Base-by-base conservation (phyloP, 805 yeast genomes). In the Barnettozyma botsteinii region DNA sequence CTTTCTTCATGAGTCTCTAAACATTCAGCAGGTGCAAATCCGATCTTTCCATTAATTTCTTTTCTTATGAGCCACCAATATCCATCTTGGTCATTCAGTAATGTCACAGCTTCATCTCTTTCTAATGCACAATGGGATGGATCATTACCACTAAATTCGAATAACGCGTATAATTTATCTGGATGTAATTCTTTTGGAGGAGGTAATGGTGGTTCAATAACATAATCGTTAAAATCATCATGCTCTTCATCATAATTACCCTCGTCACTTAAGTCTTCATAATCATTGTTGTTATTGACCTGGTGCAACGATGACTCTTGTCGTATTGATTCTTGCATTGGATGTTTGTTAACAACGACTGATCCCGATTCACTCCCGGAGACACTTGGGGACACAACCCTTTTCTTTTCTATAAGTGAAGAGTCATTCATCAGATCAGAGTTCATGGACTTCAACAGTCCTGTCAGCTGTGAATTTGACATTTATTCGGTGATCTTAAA, bases 21-120 rank as follows among this genome's bases (percentile, higher is more conserved):
- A 42, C 93, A 78, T 59, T 93, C 98, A 1, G 97, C 98, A 1
- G 98, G 98, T 2, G 94, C 94, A 66, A 89, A 93, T 1, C 98
- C 98, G 38, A 91, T 79, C 49, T 79, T 73, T 3, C 80, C 80
- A 56, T 79, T 84, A 33, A 57, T 61, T 31, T 68, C 67, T 45
- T 70, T 58, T 52, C 73, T 60, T 50, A 93, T 91, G 10, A 91
- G 67, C 98, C 98, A 93, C 98, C 98, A 93, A 63, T 93, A 93
- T 45, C 85, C 75, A 62, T 93, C 96, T 35, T 84, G 80, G 56
- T 93, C 98, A 56, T 87, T 88, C 26, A 93, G 64, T 15, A 93
- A 64, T 32, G 75, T 67, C 47, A 94, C 91, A 2, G 94, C 80
- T 52, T 87, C 96, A 55, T 91, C 89, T 48, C 86, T 78, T 17